These are phyloP conservation scores for Epichloe sp. DNA, from an alignment of 2,329 filamentous ascomycete genomes.

Conservation along the genomic window DNA sequence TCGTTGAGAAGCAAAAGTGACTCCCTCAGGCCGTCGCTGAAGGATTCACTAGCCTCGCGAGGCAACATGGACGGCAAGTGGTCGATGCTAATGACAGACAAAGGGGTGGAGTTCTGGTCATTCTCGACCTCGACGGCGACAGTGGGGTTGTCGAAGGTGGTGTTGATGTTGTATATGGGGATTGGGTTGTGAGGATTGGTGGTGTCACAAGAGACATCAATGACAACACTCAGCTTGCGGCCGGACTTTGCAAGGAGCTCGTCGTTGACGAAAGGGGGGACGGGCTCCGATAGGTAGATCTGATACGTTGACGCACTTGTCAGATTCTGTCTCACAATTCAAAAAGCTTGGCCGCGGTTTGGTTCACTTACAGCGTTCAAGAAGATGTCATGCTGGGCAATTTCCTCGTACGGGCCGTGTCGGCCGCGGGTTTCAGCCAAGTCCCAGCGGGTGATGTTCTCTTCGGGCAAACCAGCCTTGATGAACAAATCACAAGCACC, in stretches of 20 bases:
- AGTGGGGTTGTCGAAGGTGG: conserved; percentile 80
- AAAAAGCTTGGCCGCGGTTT: not conserved
- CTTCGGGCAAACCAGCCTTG: conserved; percentile 44
- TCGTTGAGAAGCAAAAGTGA: conserved; percentile 2
- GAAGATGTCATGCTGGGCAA: conserved; percentile 50
- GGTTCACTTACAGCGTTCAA: conserved; percentile 34
- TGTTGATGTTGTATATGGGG: conserved; percentile 74
- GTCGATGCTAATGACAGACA: conserved; percentile 73
- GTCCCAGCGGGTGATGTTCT: conserved; percentile 48
- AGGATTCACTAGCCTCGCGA: conserved; percentile 62
- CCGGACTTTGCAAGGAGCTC: conserved; percentile 49
- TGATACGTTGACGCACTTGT: not conserved
- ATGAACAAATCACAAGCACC: conserved; percentile 73
- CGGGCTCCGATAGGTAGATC: conserved; percentile 9
- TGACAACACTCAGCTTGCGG: conserved; percentile 67
- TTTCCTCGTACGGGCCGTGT: conserved; percentile 67
- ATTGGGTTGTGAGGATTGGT: conserved; percentile 40
- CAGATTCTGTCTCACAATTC: not conserved
- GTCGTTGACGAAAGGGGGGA: conserved; percentile 62
- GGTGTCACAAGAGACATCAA: conserved; percentile 66
- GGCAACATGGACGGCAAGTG: conserved; percentile 75
- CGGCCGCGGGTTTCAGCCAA: conserved; percentile 56
- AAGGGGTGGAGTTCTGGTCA: conserved; percentile 37
- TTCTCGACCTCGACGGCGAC: conserved; percentile 54
- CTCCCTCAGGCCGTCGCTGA: not conserved